phyloP scores from a whole-genome alignment of 768 basidiomycete genomes.

The Inosperma sp. region DNA sequence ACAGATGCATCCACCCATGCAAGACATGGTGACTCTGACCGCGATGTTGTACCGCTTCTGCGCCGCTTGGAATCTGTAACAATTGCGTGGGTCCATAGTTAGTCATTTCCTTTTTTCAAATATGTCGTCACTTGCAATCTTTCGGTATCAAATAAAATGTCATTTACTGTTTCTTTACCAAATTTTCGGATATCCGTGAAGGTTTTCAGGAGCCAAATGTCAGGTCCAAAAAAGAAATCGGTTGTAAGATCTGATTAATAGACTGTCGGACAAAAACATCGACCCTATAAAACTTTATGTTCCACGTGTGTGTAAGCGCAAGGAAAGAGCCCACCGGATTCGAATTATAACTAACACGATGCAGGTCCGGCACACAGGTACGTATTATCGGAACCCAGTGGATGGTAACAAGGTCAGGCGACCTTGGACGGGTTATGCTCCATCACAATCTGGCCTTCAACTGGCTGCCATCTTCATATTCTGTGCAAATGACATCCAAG shows the following conservation, averaged over 20 bases:
- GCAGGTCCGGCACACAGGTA: constrained; percentile 32
- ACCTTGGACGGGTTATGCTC: not conserved
- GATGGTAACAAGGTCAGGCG: constrained; percentile 3
- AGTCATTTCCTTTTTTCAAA: constrained; percentile 18
- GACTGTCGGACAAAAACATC: constrained; percentile 10
- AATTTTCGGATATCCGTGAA: constrained; percentile 18
- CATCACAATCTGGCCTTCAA: constrained; percentile 56
- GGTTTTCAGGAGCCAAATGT: constrained; percentile 13
- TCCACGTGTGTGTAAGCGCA: constrained; percentile 36
- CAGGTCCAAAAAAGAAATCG: constrained; percentile 5
- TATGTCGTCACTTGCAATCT: constrained; percentile 17
- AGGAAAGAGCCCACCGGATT: constrained; percentile 25
- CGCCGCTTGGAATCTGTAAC: constrained; percentile 46
- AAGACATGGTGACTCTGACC: constrained; percentile 83
- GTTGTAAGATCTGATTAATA: constrained; percentile 14
- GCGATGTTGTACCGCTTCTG: constrained; percentile 84
- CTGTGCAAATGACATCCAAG: constrained; percentile 63
- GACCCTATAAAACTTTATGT: constrained; percentile 17
- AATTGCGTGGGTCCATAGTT: constrained; percentile 10
- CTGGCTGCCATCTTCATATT: constrained; percentile 34
- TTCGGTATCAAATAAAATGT: constrained; percentile 5
- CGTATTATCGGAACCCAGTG: constrained; percentile 23
- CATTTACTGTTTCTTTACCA: constrained; percentile 5
- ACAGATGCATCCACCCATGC: constrained; percentile 84
- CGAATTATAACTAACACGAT: constrained; percentile 38